Base-by-base conservation (phyloP, 2,329 filamentous ascomycete genomes). In the Fusarium siculi region DNA sequence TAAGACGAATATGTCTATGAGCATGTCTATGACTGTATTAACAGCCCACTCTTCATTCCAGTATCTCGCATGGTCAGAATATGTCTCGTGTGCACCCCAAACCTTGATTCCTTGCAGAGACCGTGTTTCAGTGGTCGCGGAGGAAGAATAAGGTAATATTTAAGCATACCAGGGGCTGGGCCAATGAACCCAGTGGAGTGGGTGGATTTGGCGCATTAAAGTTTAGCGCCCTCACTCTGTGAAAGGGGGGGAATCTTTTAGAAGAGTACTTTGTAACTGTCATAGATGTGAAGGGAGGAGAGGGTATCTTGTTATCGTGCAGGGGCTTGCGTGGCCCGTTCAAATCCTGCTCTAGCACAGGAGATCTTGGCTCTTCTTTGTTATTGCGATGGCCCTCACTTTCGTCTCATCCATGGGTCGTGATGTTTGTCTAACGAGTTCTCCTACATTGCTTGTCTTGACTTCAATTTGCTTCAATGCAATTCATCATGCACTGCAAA, bases 71-170 rank as follows among this genome's bases (percentile, higher is more conserved):
- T 25, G n/a, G 21, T 32, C 19, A n/a, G n/a, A 32, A 32, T 23
- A 14, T n/a, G 23, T 18, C 37, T 32, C 30, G 39, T 11, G 37
- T 34, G 28, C 15, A 42, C 21, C 30, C 23, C 49, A 53, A 53
- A 37, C 19, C 30, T 60, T 42, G 37, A 60, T 66, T 56, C 63
- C 60, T 50, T 66, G 44, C 60, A 54, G 34, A 23, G 9, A n/a
- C 23, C 42, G 25, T 66, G 73, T 75, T 74, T 75, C 66, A 68
- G 57, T 65, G 62, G 59, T 47, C 42, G 54, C 37, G 57, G 54
- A 46, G 57, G 58, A 42, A 59, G 74, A 76, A 75, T 76, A 76
- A 76, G 74, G 74, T 76, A 76, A 76, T 70, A 76, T 76, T 76
- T 76, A 76, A 76, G 74, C 74, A 76, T 76, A 76, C 70, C 74